Evolutionary conservation across 345 rosid genomes (phyloP).

Genomic region (Isatis tinctoria): DNA sequence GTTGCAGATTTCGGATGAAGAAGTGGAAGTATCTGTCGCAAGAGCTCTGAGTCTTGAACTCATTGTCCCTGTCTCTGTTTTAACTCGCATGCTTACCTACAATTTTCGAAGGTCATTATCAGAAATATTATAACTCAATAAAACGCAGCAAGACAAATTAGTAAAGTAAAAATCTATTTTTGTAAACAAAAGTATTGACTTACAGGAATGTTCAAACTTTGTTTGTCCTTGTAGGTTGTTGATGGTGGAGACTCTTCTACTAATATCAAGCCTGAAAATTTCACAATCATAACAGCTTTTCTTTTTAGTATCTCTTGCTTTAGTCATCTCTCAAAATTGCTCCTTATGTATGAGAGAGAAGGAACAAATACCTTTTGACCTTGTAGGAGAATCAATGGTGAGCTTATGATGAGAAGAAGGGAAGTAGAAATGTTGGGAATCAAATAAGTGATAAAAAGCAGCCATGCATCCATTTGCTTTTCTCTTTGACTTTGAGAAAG

Average conservation of each 20-base stretch:
- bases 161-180: slow-evolving; percentile 9
- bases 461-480: slow-evolving; percentile 67
- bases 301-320: neutral
- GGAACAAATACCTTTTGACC: slow-evolving; percentile 21
- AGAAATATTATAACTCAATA: neutral
- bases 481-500: slow-evolving; percentile 9
- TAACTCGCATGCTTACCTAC: slow-evolving; percentile 64
- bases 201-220: slow-evolving; percentile 49
- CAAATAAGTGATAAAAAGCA: slow-evolving; percentile 71
- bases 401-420: slow-evolving; percentile 35
- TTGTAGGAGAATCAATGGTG: slow-evolving; percentile 25
- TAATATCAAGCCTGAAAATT: slow-evolving; percentile 56
- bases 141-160: neutral
- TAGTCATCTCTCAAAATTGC: neutral
- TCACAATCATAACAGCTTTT: neutral
- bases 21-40: slow-evolving; percentile 24
- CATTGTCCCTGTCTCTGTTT: slow-evolving; percentile 31
- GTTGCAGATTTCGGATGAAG: slow-evolving; percentile 52
- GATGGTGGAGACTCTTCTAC: slow-evolving; percentile 42
- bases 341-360: neutral
- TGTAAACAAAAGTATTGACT: slow-evolving; percentile 15
- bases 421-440: slow-evolving; percentile 56
- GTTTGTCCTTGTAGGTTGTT: slow-evolving; percentile 33
- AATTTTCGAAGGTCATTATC: slow-evolving; percentile 6
- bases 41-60: slow-evolving; percentile 32